Evolutionary conservation across 495 filamentous ascomycete species (phyloP).

Genomic region (Xylaria grammica): DNA sequence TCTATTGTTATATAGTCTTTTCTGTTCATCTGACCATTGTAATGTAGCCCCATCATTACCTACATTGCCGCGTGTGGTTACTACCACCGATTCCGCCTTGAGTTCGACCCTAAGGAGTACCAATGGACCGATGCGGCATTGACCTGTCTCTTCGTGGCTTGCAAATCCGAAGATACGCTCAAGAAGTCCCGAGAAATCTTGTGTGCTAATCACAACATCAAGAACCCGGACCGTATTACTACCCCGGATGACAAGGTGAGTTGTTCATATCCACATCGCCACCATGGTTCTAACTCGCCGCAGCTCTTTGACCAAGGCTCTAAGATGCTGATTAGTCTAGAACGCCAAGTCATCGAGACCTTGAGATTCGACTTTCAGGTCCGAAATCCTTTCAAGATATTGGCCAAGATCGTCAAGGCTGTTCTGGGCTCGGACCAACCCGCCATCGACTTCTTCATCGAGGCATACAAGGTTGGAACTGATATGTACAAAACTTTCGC

Average conservation of each 20-base stretch:
- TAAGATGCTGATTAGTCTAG: slow-evolving; percentile 82
- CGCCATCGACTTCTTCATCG: slow-evolving; percentile 56
- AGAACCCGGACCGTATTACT: slow-evolving; percentile 72
- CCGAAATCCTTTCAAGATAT: slow-evolving; percentile 80
- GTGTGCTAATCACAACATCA: slow-evolving; percentile 87
- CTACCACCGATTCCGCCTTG: slow-evolving; percentile 86
- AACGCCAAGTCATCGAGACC: slow-evolving; percentile 92
- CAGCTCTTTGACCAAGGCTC: slow-evolving; percentile 79
- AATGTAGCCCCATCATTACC: slow-evolving; percentile 74
- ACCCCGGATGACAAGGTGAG: slow-evolving; percentile 81
- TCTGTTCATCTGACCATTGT: neutral
- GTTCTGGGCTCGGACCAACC: slow-evolving; percentile 45
- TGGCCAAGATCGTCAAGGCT: slow-evolving; percentile 73
- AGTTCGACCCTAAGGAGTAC: slow-evolving; percentile 76
- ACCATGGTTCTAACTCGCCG: slow-evolving; percentile 20
- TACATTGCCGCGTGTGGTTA: slow-evolving; percentile 84
- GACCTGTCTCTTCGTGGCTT: slow-evolving; percentile 86
- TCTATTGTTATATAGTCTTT: neutral
- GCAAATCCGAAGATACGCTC: slow-evolving; percentile 96
- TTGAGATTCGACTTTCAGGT: slow-evolving; percentile 94
- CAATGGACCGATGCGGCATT: slow-evolving; percentile 76
- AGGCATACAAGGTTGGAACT: slow-evolving; percentile 79
- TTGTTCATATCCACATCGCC: neutral
- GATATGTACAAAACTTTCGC: slow-evolving; percentile 93
- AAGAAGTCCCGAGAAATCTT: slow-evolving; percentile 96